phyloP scores from a whole-genome alignment of 2,329 filamentous ascomycete genomes.

The Pseudocercospora musae region DNA sequence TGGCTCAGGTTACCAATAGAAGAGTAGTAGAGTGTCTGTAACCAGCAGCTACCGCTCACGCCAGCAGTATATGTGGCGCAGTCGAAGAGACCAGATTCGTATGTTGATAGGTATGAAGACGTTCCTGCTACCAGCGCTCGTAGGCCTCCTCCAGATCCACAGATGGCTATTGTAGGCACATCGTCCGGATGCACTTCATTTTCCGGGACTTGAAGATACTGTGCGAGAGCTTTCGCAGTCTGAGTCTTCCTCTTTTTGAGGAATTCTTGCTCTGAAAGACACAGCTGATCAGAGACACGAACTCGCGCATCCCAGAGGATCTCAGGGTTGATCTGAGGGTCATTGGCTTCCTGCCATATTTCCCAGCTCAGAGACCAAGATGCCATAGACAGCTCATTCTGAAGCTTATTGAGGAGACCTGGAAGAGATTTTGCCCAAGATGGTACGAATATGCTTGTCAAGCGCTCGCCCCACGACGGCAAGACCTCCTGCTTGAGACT shows the following conservation, averaged over 20 bases:
- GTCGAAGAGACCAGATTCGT: conserved; percentile 86
- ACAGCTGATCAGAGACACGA: conserved; percentile 75
- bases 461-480: conserved; percentile 19
- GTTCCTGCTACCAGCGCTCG: conserved; percentile 86
- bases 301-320: conserved; percentile 79
- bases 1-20: conserved; percentile 69
- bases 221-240: conserved; percentile 70
- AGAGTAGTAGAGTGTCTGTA: conserved; percentile 83
- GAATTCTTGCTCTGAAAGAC: conserved; percentile 77
- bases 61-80: conserved; percentile 93
- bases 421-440: conserved; percentile 78
- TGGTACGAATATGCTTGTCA: conserved; percentile 59
- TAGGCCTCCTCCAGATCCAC: conserved; percentile 87
- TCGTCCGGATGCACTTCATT: conserved; percentile 86
- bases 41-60: conserved; percentile 94
- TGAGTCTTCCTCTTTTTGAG: conserved; percentile 64
- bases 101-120: conserved; percentile 78
- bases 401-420: conserved; percentile 74
- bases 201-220: conserved; percentile 75
- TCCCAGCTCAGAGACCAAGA: conserved; percentile 87
- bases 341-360: conserved; percentile 88
- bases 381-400: conserved; percentile 80
- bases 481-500: conserved; percentile 17
- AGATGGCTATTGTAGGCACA: conserved; percentile 88
- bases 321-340: conserved; percentile 80